Evolutionary conservation across 2,329 filamentous ascomycete genomes (phyloP).

Genomic region (Talaromyces atroroseus): DNA sequence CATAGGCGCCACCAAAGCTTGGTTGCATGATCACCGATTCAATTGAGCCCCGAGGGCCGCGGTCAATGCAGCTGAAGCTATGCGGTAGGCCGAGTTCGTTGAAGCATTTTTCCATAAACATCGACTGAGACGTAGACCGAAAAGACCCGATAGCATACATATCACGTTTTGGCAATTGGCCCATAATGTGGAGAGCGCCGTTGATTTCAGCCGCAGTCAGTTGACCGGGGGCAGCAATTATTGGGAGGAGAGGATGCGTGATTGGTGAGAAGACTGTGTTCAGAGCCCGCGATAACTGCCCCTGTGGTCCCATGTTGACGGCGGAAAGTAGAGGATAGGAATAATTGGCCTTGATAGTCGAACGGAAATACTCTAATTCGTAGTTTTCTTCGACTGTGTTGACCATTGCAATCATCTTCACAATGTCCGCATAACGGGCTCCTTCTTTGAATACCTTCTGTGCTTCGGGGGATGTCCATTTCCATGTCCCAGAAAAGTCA

Average conservation of each 20-base stretch:
- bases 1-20: conserved; percentile 74
- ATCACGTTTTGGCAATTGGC: conserved; percentile 71
- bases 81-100: conserved; percentile 82
- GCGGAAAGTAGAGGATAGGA: conserved; percentile 71
- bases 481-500: conserved; percentile 78
- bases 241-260: conserved; percentile 75
- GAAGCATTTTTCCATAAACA: conserved; percentile 81
- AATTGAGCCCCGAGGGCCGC: conserved; percentile 60
- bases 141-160: conserved; percentile 75
- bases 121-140: conserved; percentile 67
- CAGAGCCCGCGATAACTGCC: conserved; percentile 74
- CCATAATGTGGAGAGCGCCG: conserved; percentile 68
- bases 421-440: conserved; percentile 71
- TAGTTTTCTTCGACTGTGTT: conserved; percentile 81
- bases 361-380: conserved; percentile 83
- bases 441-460: conserved; percentile 67
- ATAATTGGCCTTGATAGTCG: conserved; percentile 64
- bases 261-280: conserved; percentile 86
- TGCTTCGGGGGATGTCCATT: conserved; percentile 71
- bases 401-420: conserved; percentile 86
- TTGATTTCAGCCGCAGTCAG: conserved; percentile 84
- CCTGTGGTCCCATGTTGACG: conserved; percentile 82
- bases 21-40: conserved; percentile 67
- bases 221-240: conserved; percentile 80
- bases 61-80: conserved; percentile 68